phyloP scores from a whole-genome alignment of 495 filamentous ascomycete species.

The Penicillium psychrofluorescens region DNA sequence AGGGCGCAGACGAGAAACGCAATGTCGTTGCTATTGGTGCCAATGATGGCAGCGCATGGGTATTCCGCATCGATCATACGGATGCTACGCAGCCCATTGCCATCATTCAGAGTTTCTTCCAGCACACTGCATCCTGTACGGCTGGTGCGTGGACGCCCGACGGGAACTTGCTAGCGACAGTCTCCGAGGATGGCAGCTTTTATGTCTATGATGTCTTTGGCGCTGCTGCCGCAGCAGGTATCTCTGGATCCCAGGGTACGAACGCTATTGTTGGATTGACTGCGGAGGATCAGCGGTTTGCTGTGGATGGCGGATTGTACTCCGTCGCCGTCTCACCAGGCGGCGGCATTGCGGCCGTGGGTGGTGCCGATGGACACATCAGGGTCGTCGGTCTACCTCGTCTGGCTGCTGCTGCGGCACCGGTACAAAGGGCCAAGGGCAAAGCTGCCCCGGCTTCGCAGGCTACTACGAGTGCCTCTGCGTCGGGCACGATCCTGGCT shows the following conservation, averaged over 20 bases:
- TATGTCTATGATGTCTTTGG: slow-evolving; percentile 93
- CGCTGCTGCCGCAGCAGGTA: slow-evolving; percentile 65
- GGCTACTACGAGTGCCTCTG: slow-evolving; percentile 41
- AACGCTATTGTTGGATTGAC: slow-evolving; percentile 76
- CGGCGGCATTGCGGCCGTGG: slow-evolving; percentile 72
- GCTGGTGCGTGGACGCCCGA: slow-evolving; percentile 88
- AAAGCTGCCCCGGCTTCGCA: slow-evolving; percentile 22
- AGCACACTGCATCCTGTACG: slow-evolving; percentile 80
- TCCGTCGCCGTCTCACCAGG: slow-evolving; percentile 73
- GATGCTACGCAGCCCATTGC: slow-evolving; percentile 57
- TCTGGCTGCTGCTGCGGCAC: slow-evolving; percentile 31
- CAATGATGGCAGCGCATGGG: slow-evolving; percentile 91
- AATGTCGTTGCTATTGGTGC: slow-evolving; percentile 89
- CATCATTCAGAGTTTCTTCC: slow-evolving; percentile 83
- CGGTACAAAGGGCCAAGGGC: slow-evolving; percentile 29
- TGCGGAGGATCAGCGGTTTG: slow-evolving; percentile 77
- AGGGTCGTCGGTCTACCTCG: slow-evolving; percentile 78
- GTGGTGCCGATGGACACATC: slow-evolving; percentile 79
- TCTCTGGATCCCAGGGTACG: slow-evolving; percentile 59
- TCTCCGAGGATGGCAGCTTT: slow-evolving; percentile 80
- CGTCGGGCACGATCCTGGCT: slow-evolving; percentile 74
- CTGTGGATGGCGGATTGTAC: slow-evolving; percentile 85
- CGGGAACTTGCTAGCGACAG: slow-evolving; percentile 82
- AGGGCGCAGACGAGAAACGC: slow-evolving; percentile 48
- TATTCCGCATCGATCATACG: slow-evolving; percentile 70